phyloP scores from a whole-genome alignment of 2,329 filamentous ascomycete genomes.

The Penicillium sp. region DNA sequence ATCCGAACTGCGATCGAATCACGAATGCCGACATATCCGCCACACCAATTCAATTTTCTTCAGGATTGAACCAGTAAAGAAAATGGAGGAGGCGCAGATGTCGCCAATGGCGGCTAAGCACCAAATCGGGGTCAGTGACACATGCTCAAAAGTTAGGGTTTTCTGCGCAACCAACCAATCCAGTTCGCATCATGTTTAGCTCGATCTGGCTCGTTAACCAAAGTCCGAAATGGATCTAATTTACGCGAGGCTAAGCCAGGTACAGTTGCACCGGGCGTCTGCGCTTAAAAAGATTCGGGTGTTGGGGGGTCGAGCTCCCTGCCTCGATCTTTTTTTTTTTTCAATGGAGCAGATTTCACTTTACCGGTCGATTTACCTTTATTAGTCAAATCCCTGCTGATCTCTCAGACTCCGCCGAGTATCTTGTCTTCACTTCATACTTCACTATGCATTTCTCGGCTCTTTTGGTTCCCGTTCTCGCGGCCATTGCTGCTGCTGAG shows the following conservation, averaged over 20 bases:
- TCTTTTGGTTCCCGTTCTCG: neutral
- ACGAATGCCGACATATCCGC: too few species aligned
- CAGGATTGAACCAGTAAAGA: too few species aligned
- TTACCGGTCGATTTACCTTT: neutral
- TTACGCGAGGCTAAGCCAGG: neutral
- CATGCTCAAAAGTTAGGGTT: neutral
- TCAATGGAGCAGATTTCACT: neutral
- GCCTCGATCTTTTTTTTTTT: too few species aligned
- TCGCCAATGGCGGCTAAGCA: neutral
- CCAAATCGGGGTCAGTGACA: neutral
- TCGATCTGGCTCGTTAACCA: neutral
- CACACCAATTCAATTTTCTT: too few species aligned
- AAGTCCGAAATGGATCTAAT: neutral
- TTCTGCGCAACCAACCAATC: neutral
- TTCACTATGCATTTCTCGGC: neutral
- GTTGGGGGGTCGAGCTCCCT: neutral
- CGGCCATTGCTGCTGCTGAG: neutral
- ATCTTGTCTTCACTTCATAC: neutral
- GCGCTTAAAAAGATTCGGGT: neutral
- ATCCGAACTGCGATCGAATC: too few species aligned
- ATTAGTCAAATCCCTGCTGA: neutral
- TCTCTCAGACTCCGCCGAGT: neutral
- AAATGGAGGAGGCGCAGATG: too few species aligned
- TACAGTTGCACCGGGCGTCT: neutral
- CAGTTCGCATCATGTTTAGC: neutral